Conservation (phyloP, 306 rosid species). For the Myrica gale region DNA sequence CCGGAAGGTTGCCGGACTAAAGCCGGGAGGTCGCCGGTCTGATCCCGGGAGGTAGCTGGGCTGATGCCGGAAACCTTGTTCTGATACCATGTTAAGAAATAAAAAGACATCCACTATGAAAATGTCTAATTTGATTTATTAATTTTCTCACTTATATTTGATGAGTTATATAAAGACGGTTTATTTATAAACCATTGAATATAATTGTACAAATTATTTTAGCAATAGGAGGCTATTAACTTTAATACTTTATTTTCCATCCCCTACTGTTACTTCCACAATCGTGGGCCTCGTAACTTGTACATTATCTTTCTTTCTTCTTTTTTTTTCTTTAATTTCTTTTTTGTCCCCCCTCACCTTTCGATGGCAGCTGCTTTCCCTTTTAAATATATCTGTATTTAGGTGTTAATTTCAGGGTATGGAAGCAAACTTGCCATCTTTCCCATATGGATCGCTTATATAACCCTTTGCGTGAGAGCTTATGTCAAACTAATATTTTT, state of each 20-base stretch:
- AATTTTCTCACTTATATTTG: no score
- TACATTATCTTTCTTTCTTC: conserved; percentile 23
- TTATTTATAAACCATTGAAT: no score
- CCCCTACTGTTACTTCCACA: conserved; percentile 30
- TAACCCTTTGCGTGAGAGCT: conserved; percentile 29
- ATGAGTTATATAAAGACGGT: no score
- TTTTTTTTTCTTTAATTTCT: not conserved
- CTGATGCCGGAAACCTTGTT: no score
- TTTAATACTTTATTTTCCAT: conserved; percentile 19
- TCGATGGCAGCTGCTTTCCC: conserved; percentile 35
- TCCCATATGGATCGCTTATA: conserved; percentile 36
- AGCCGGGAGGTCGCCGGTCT: no score
- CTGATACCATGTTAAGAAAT: no score
- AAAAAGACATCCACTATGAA: no score
- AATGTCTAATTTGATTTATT: no score
- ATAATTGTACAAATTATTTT: no score
- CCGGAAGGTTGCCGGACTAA: no score
- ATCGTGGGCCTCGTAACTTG: conserved; percentile 44
- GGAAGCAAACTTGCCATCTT: conserved; percentile 30
- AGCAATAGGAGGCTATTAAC: no score
- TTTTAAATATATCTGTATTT: conserved; percentile 24
- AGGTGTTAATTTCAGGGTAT: conserved; percentile 35
- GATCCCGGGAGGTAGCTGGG: no score
- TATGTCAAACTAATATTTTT: conserved; percentile 1
- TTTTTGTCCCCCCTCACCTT: conserved; percentile 14